Evolutionary conservation across 2,329 filamentous ascomycete genomes (phyloP).

Genomic region (Stemphylium beticola): DNA sequence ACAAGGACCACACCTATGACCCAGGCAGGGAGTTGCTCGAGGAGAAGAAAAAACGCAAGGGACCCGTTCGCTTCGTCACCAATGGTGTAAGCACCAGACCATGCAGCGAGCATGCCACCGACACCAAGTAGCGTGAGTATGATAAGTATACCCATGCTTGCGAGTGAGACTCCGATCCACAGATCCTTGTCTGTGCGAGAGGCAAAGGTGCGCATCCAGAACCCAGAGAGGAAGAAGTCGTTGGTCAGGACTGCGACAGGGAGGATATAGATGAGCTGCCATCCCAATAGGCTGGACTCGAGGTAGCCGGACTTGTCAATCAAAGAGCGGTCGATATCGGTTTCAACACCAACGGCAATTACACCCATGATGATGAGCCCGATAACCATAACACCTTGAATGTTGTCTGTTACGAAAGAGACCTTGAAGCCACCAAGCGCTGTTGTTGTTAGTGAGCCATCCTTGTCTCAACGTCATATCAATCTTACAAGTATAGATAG

Average conservation of each 20-base stretch:
- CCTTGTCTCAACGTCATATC: too few relatives aligned
- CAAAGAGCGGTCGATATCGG: constrained; percentile 71
- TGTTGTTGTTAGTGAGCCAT: constrained; percentile 37
- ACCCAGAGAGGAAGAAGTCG: constrained; percentile 84
- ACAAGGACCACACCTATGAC: constrained; percentile 82
- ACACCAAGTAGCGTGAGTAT: constrained; percentile 76
- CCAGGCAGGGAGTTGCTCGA: constrained; percentile 76
- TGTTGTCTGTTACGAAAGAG: constrained; percentile 82
- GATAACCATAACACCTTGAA: constrained; percentile 80
- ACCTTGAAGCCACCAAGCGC: constrained; percentile 82
- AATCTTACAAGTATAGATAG: constrained; percentile 77
- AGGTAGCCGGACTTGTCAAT: constrained; percentile 73
- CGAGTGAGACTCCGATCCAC: constrained; percentile 74
- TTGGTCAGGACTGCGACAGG: constrained; percentile 82
- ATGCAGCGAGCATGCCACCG: constrained; percentile 76
- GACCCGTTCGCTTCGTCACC: constrained; percentile 67
- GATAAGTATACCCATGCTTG: constrained; percentile 66
- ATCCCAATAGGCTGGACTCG: constrained; percentile 74
- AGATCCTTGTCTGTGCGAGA: constrained; percentile 80
- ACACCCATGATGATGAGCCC: constrained; percentile 76
- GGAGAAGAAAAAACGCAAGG: constrained; percentile 76
- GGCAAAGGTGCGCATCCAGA: constrained; percentile 85
- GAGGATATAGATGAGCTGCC: constrained; percentile 85
- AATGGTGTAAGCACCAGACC: constrained; percentile 75
- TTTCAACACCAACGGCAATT: constrained; percentile 78